Percentiles rank a stretch among this genome's conserved stretches.
Conservation (phyloP, 352 stramenopile species). For the Lagenidium giganteum region DNA sequence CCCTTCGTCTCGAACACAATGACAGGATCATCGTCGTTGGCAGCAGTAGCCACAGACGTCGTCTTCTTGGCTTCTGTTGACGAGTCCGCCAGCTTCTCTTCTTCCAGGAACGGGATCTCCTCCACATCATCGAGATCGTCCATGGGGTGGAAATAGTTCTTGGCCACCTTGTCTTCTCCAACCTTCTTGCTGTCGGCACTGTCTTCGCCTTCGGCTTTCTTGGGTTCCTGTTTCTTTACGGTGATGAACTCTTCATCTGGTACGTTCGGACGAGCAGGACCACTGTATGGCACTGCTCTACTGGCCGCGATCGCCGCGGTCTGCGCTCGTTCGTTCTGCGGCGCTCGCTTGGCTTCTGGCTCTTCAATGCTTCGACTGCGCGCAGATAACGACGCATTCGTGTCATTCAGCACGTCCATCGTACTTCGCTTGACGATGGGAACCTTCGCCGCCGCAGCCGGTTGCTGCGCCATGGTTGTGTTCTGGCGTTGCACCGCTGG, state of each 20-base stretch:
- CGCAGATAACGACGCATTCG: conserved; percentile 30
- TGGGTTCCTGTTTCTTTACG: conserved; percentile 55
- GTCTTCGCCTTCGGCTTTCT: conserved; percentile 20
- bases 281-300: conserved; percentile 52
- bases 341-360: conserved; percentile 2
- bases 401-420: conserved; percentile 70
- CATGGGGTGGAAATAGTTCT: conserved; percentile 28
- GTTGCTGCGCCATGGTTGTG: not conserved
- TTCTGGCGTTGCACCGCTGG: conserved; percentile 1
- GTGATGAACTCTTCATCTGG: conserved; percentile 67
- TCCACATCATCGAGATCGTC: conserved; percentile 77
- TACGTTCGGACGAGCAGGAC: conserved; percentile 37
- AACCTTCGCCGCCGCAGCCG: conserved; percentile 6
- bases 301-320: conserved; percentile 26
- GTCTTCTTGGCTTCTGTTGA: conserved; percentile 31
- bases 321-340: conserved; percentile 8
- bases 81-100: no score
- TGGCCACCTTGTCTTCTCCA: conserved; percentile 12
- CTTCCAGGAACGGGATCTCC: conserved; percentile 74
- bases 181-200: not conserved
- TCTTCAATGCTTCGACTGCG: conserved; percentile 10
- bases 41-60: not conserved
- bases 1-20: conserved; percentile 59
- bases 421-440: conserved; percentile 49
- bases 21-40: conserved; percentile 40